Base-by-base conservation (phyloP, 2,329 filamentous ascomycete species). In the Cyphellophora europaea region DNA sequence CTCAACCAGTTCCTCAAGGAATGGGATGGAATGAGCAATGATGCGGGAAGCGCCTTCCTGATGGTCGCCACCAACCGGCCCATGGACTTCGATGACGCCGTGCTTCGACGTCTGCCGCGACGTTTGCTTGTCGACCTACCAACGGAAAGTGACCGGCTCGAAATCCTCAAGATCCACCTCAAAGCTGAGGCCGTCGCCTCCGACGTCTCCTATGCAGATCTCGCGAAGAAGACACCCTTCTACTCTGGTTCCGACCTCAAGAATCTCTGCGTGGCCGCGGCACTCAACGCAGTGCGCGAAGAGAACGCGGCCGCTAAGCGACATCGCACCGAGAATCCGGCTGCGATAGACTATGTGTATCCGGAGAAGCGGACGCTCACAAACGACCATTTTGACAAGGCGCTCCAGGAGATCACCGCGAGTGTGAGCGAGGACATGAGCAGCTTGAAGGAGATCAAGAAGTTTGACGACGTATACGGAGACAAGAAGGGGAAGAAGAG, bases 1-100 rank as follows among this genome's bases (percentile, higher is more conserved):
- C 88, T 96, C 57, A 98, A 95, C 53, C 89, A 98, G 59, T 96
- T 96, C 57, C 66, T 98, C 32, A 82, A 87, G 35, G 89, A 96
- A 57, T 96, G 89, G 91, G 91, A 96, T 50, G 91, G 91, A 8
- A 80, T 96, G 67, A 82, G 83, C 49, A 69, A 77, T 39, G 73
- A 78, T 30, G 82, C 82, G 12, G 43, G 43, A 13, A 44, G 43
- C 13, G 86, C 89, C 3, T 96, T 98, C 56, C 89, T 98, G 58
- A 95, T 98, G 87, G 87, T 96, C 0, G 89, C 91, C 17, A 96
- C 88, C 6, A 96, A 98, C 58, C 72, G 89, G 6, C 91, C 91
- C 0, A 95, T 93, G 52, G 91, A 96, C 52, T 74, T 98, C 1
- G 91, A 98, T 51, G 62, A 67, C 29, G 69, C 68, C 3, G 61